Evolutionary conservation across 2,329 filamentous ascomycete species (phyloP).

Genomic region (Lachnellula subtilissima): DNA sequence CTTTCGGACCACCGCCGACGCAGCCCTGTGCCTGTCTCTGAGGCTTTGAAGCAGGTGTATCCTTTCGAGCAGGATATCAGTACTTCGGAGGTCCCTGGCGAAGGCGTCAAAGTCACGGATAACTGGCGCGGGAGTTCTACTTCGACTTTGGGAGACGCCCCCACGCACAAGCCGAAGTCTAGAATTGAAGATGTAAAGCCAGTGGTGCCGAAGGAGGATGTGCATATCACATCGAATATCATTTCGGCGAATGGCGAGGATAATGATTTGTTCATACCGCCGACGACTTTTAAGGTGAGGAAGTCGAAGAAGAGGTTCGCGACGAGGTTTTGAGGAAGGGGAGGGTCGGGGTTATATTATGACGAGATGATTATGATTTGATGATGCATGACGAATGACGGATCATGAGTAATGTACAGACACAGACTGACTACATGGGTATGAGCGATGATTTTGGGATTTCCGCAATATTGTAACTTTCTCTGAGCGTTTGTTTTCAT

Average conservation of each 20-base stretch:
- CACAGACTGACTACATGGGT: neutral
- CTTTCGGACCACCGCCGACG: no score
- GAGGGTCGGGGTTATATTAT: neutral
- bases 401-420: neutral
- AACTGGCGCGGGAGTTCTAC: neutral
- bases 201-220: neutral
- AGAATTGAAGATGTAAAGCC: neutral
- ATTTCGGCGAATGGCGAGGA: neutral
- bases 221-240: neutral
- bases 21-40: neutral
- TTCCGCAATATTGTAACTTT: no score
- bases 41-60: neutral
- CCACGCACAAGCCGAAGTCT: no score
- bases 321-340: conserved; percentile 6
- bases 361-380: neutral
- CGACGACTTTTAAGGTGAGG: conserved; percentile 8
- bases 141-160: no score
- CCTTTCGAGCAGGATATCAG: neutral
- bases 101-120: neutral
- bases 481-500: no score
- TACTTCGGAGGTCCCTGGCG: neutral
- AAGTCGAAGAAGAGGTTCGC: conserved; percentile 17
- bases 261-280: neutral
- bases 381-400: neutral
- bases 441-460: neutral